Evolutionary conservation across 176 grass and related monocot species (phyloP), one percentile per base, ranked within the genome.

Genomic region (Avena sativa): DNA sequence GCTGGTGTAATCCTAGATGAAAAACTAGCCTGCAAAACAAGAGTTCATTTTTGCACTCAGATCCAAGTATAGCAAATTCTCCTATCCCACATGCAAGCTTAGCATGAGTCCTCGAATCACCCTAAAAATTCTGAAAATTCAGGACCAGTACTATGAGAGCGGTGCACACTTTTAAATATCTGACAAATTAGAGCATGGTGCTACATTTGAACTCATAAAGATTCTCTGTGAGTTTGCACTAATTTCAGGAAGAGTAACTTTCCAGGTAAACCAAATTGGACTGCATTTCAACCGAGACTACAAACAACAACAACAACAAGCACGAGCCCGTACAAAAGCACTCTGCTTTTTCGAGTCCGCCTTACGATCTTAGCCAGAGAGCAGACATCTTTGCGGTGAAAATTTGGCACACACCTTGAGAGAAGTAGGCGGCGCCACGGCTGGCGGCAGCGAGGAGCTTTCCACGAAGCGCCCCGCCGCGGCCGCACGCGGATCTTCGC

Each of bases 11-110:
- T 68, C 65, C 14, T 59, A 65, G 63, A 65, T 30, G 79, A 38
- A 8, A 80, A 86, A 90, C 83, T 55, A 36, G 9, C 9, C 88
- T 92, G 86, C 25, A 94, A 89, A 92, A 21, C 59, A 73, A 52
- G 13, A 71, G 43, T 79, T 85, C 8, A 30, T 65, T 47, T 85
- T 56, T n/a, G 13, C 2, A 44, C 38, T 76, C 20, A 68, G 3
- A 76, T 44, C 44, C 64, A 86, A 23, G 9, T 8, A 7, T 11
- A 79, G 15, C 74, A 3, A 64, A 63, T 71, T 79, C 14, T 0
- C n/a, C 53, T 87, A 12, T 76, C 25, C 76, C 61, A 66, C 19
- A 86, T 62, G 49, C 4, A 79, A 32, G 10, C 34, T 23, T 61
- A 25, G 4, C 49, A 80, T 19, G 36, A 56, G 56, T 81, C 2